These are phyloP conservation scores for Umbelopsis ramanniana DNA, from an alignment of 192 early-diverging fungal genomes.

Conservation along the genomic window DNA sequence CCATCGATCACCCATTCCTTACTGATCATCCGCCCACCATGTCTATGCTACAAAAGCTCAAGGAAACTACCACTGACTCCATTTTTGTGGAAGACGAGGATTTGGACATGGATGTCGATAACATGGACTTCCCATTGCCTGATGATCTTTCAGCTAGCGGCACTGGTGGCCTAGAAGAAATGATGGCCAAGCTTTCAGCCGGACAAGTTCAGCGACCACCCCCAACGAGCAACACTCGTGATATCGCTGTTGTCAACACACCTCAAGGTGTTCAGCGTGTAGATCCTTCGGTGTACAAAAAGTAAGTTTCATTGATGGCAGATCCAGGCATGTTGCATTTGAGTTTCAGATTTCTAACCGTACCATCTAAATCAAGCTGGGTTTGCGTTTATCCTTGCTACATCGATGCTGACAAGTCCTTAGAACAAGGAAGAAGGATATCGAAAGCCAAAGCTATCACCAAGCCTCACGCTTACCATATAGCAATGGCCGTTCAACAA, in stretches of 20 bases:
- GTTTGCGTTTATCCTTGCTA: conserved; percentile 76
- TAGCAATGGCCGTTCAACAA: conserved; percentile 65
- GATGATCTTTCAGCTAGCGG: conserved; percentile 30
- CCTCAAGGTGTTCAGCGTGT: conserved; percentile 30
- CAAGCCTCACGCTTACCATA: conserved; percentile 64
- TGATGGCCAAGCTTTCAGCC: conserved; percentile 20
- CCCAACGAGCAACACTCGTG: not conserved
- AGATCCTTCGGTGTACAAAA: conserved; percentile 37
- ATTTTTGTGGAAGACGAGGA: conserved; percentile 49
- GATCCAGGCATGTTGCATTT: not conserved
- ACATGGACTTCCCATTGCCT: conserved; percentile 58
- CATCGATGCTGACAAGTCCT: conserved; percentile 64
- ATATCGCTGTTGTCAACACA: conserved; percentile 23
- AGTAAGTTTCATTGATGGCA: conserved; percentile 20
- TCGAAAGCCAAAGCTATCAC: conserved; percentile 53
- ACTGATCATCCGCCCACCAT: conserved; percentile 14
- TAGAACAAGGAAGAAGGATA: conserved; percentile 66
- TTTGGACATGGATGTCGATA: conserved; percentile 55
- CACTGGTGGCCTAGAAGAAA: not conserved
- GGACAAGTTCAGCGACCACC: not conserved
- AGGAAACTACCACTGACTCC: conserved; percentile 43
- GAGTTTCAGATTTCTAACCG: not conserved
- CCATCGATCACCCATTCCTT: not conserved
- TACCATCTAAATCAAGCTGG: conserved; percentile 50
- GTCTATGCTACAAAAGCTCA: conserved; percentile 49